Percentiles rank a stretch among this genome's conserved stretches.
phyloP scores from a whole-genome alignment of 148 eudicot genomes.

The Chenopodium quinoa region DNA sequence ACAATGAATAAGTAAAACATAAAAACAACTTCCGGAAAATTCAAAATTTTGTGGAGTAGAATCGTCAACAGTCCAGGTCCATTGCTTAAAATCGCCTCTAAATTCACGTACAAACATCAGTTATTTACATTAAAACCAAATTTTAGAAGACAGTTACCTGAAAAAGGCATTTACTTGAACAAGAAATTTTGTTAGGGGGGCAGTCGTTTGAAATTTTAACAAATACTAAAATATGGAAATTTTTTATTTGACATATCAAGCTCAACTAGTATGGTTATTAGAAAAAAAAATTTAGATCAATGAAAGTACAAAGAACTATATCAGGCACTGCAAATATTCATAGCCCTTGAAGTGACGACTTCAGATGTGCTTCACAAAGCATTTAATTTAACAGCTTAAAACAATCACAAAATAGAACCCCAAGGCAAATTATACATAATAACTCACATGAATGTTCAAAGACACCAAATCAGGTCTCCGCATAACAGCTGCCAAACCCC shows the following conservation, averaged over 20 bases:
- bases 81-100: conserved; percentile 3
- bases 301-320: neutral
- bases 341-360: neutral
- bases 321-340: neutral
- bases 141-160: neutral
- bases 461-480: neutral
- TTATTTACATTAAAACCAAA: neutral
- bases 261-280: no score
- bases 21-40: conserved; percentile 41
- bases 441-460: neutral
- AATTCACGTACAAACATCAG: neutral
- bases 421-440: neutral
- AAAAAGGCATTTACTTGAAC: neutral
- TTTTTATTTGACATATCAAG: no score
- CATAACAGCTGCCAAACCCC: neutral
- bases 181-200: neutral
- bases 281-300: no score
- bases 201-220: neutral
- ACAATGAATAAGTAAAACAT: conserved; percentile 58
- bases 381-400: neutral
- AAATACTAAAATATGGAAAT: no score
- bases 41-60: no score
- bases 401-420: neutral
- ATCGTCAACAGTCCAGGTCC: neutral
- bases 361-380: neutral